Evolutionary conservation across 345 rosid genomes (phyloP), one percentile per base, ranked within the genome.

Genomic region (Gynandropsis gynandra): DNA sequence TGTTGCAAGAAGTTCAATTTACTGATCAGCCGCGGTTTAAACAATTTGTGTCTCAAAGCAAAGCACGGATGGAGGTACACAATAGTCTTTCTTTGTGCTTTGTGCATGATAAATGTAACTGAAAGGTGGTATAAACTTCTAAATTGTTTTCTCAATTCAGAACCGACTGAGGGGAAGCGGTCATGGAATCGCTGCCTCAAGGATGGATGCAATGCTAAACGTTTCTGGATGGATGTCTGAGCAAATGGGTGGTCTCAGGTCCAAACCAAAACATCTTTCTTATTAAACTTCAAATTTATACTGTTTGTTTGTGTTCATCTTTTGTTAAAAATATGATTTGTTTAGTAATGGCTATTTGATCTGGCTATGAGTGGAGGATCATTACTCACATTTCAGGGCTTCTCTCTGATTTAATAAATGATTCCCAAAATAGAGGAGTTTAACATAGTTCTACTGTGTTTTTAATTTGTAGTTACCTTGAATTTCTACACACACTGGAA

Each of bases 161-260:
- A 85, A 83, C 69, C 97, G 83, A 24, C 38, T 92, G 68, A 76
- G 89, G 70, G 97, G 97, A 67, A 70, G 97, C 65, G 98, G 98
- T 48, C 95, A 92, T 10, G 88, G 81, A 69, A 67, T 92, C 68
- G 97, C 97, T 24, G 86, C 89, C 1, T 73, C 88, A 20, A 80
- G 98, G 69, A 81, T 87, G 97, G 94, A 82, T 68, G 97, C 95
- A 50, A 87, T 82, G 82, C 72, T 92, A 64, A 87, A 80, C 65
- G 48, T 74, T 67, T 80, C 97, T 8, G 98, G 97, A 54, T 87
- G 95, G 97, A 71, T 92, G 54, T 87, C 98, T 64, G 98, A 92
- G 63, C 98, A 87, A 75, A 92, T 92, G 94, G 88, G 94, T 71
- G 97, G 98, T 72, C 61, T 85, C 69, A 87, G 98, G 98, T 92